Evolutionary conservation across 768 basidiomycete species (phyloP).

Genomic region (Podaxis carcinomalis): DNA sequence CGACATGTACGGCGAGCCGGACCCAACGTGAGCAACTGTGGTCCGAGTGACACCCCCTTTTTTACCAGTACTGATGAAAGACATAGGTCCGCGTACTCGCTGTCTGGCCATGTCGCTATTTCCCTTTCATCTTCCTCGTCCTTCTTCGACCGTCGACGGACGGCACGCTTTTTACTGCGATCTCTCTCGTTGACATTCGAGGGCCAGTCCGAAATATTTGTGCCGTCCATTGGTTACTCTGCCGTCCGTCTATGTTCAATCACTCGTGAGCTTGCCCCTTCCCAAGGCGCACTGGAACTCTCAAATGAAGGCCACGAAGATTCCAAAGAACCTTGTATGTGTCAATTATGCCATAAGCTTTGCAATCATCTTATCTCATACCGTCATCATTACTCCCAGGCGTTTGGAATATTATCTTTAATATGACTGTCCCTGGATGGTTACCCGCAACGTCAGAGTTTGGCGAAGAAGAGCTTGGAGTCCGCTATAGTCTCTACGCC

Average conservation of each 20-base stretch:
- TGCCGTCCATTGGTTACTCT: constrained; percentile 61
- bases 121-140: constrained; percentile 54
- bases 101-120: constrained; percentile 77
- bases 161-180: constrained; percentile 53
- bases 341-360: constrained; percentile 1
- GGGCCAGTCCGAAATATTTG: constrained; percentile 76
- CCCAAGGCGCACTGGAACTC: constrained; percentile 49
- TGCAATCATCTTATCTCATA: background rate
- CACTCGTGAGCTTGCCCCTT: constrained; percentile 55
- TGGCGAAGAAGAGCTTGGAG: constrained; percentile 50
- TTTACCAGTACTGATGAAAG: constrained; percentile 1
- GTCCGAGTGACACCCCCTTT: background rate
- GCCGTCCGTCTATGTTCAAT: constrained; percentile 64
- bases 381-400: constrained; percentile 21
- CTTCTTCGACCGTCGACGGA: constrained; percentile 49
- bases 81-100: constrained; percentile 78
- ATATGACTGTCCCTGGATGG: constrained; percentile 88
- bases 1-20: constrained; percentile 68
- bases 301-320: constrained; percentile 64
- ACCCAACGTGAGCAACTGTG: constrained; percentile 47
- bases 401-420: constrained; percentile 74
- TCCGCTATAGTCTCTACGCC: constrained; percentile 64
- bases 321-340: constrained; percentile 43
- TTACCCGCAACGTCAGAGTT: constrained; percentile 59
- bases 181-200: constrained; percentile 79